Base-by-base conservation (phyloP, 2,329 filamentous ascomycete genomes). In the Lomentospora prolificans region DNA sequence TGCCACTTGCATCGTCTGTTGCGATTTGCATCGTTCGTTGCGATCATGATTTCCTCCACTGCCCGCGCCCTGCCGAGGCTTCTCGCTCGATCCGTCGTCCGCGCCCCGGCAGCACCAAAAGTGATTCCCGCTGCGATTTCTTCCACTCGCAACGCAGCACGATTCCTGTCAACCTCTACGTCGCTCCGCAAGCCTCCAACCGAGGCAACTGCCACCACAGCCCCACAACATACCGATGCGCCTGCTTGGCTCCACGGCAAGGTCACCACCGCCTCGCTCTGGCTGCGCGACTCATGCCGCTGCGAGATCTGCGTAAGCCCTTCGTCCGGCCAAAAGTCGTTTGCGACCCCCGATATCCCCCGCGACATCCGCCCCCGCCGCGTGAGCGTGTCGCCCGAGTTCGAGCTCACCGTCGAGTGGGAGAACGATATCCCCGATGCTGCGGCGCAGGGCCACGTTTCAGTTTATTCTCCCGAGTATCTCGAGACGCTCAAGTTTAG, bases 361-460 rank as follows among this genome's bases (percentile, higher is more conserved):
- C 24, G 59, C 1, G 51, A 62, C 9, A 69, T 75, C 27, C 52
- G 59, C 10, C 64, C 75, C 19, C 58, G 61, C 3, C 28, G 59
- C 2, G 69, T 71, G 28, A 59, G 62, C 2, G 53, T 67, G 1
- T 61, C 61, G 14, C 61, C 70, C 0, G 69, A 75, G 17, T 74
- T 74, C 7, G 69, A 70, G 1, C 68, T 89, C 10, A 70, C 75
- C 19, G 68, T 92, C 6, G 65, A 70, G n/a, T 94, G 89, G 83
- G 63, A 67, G 4, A 64, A 70, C 52, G 77, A 80, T 57, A 70
- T 75, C 54, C 60, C 67, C 3, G 65, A 64, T 14, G 64, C 65
- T 22, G 59, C 58, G 3, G 57, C 58, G 12, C 64, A 64, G 27
- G 67, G 64, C 46, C 70, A 72, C 59, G 56, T 62, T 24, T 72